These are phyloP conservation scores for Eucalyptus regnans DNA, from an alignment of 345 rosid genomes.

Conservation along the genomic window DNA sequence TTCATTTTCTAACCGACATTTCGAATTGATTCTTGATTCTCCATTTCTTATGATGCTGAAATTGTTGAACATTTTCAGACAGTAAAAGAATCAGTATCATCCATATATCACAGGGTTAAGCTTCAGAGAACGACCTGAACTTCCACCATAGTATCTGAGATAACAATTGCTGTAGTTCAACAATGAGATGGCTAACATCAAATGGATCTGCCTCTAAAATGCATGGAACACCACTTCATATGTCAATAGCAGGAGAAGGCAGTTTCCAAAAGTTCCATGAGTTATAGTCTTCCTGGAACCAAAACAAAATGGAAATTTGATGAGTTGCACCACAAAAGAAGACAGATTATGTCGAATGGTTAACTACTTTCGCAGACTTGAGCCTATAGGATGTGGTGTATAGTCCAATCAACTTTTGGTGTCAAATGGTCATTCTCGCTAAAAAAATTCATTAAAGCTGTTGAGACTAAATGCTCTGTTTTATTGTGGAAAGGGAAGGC, in stretches of 20 bases:
- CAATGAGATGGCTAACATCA: not conserved
- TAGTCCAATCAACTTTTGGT: not conserved
- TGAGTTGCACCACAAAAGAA: not conserved
- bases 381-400: not conserved
- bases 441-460: not conserved
- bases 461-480: not conserved
- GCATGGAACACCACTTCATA: slow-evolving; percentile 7
- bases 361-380: not conserved
- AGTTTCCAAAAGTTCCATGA: slow-evolving; percentile 91
- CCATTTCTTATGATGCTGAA: not conserved
- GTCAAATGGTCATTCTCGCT: not conserved
- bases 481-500: not conserved
- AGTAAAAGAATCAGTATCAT: not conserved
- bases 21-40: not conserved
- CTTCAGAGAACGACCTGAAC: not conserved
- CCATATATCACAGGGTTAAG: not conserved
- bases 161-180: not conserved
- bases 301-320: not conserved
- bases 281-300: slow-evolving; percentile 81
- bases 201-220: not conserved
- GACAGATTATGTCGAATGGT: not conserved
- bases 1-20: not conserved
- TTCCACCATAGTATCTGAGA: not conserved
- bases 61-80: not conserved
- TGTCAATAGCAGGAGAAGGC: slow-evolving; percentile 40